Base-by-base conservation (phyloP, 495 filamentous ascomycete species). In the Astrocystis sublimbata region DNA sequence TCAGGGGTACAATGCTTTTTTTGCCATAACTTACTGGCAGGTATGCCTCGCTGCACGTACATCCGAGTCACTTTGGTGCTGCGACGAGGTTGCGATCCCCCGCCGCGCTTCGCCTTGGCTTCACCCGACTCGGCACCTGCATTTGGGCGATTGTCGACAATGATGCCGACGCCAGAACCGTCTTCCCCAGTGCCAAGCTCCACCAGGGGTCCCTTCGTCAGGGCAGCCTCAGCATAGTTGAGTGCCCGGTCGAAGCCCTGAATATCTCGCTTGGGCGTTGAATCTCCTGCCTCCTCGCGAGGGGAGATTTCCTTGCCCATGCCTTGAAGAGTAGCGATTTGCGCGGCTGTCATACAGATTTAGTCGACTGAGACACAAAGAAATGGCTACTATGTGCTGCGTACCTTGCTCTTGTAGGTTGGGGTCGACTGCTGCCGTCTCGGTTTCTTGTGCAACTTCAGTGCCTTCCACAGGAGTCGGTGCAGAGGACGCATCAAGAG, bases 271-370 rank as follows among this genome's bases (percentile, higher is more conserved):
- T 77, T 78, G 12, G 52, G 64, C 55, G 68, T 67, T 36, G 62
- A 52, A 2, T 64, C 33, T 23, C 64, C 64, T 13, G 52, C n/a
- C 31, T 68, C 68, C 9, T 63, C 65, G 23, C 78, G 76, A 17
- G 78, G 78, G 51, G 76, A 74, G 60, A 81, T 80, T 60, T 79
- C 75, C 68, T 82, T 82, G 49, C 78, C 78, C 70, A 82, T 73
- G 49, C 79, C 79, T 63, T 81, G 79, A 36, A 80, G 72, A 38
- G 72, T 63, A 33, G 73, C 65, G 43, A 80, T 76, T 60, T 79
- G 76, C 21, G 74, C 58, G 7, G 76, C 73, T 73, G 65, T 46
- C 47, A n/a, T 19, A 1, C 2, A 7, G 42, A 56, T 74, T 60
- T 68, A 61, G 17, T 45, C n/a, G 24, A 9, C 8, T 19, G 23